Evolutionary conservation across 2,329 filamentous ascomycete genomes (phyloP).

Genomic region (Sporothrix globosa): DNA sequence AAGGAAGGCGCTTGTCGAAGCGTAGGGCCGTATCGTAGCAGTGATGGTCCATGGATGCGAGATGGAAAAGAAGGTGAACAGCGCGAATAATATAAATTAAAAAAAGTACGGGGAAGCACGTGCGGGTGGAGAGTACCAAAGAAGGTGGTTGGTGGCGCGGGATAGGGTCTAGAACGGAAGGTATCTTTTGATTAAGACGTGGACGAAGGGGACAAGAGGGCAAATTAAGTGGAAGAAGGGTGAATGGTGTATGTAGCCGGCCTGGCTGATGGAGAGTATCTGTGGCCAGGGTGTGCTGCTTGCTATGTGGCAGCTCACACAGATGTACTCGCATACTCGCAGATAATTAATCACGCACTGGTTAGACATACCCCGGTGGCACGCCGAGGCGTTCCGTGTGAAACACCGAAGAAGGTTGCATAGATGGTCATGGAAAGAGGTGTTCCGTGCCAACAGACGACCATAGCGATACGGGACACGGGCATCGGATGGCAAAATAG

Average conservation of each 20-base stretch:
- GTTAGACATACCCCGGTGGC: not conserved
- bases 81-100: not conserved
- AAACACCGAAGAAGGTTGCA: no score
- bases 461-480: not conserved
- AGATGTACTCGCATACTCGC: not conserved
- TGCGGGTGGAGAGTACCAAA: not conserved
- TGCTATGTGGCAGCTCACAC: not conserved
- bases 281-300: not conserved
- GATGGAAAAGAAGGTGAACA: not conserved
- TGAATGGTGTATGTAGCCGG: no score
- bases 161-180: conserved; percentile 14
- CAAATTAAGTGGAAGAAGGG: not conserved
- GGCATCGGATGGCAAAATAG: not conserved
- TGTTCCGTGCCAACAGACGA: conserved; percentile 5
- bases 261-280: not conserved
- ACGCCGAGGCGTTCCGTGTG: not conserved
- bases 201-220: not conserved
- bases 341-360: not conserved
- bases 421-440: not conserved
- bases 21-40: not conserved
- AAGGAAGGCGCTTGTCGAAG: not conserved
- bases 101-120: conserved; percentile 1
- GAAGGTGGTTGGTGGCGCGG: not conserved
- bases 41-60: not conserved
- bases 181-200: not conserved